These are phyloP conservation scores for Heteromeles arbutifolia DNA, from an alignment of 306 rosid genomes.

Conservation along the genomic window DNA sequence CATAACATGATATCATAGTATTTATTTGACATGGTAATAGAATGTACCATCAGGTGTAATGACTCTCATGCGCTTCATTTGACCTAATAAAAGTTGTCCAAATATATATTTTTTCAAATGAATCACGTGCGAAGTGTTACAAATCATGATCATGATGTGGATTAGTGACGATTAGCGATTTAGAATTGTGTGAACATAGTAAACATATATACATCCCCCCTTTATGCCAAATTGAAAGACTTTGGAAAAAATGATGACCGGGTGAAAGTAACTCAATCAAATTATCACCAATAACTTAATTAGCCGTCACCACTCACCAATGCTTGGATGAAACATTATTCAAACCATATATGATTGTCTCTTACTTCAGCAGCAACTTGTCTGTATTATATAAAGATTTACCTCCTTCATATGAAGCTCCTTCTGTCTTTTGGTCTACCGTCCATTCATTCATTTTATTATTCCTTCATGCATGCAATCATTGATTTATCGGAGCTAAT, in stretches of 20 bases:
- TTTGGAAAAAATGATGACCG: neutral
- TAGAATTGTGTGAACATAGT: neutral
- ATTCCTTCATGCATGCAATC: neutral
- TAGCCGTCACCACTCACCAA: neutral
- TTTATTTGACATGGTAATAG: neutral
- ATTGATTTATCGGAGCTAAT: neutral
- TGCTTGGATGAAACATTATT: no score
- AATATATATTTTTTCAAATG: neutral
- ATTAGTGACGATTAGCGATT: neutral
- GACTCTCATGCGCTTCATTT: no score
- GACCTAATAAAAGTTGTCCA: neutral
- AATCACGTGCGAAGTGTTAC: neutral
- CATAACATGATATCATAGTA: neutral
- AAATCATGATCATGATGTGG: no score
- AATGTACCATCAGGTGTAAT: neutral
- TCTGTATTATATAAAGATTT: neutral
- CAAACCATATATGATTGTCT: neutral
- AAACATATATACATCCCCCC: neutral
- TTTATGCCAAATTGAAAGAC: neutral
- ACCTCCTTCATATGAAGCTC: neutral
- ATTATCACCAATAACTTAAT: no score
- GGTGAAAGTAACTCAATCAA: neutral
- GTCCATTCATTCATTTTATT: neutral
- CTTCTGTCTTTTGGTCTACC: neutral
- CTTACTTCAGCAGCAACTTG: neutral